Evolutionary conservation across 1,284 basidiomycete genomes (phyloP).

Genomic region (Heterobasidion parviporum): DNA sequence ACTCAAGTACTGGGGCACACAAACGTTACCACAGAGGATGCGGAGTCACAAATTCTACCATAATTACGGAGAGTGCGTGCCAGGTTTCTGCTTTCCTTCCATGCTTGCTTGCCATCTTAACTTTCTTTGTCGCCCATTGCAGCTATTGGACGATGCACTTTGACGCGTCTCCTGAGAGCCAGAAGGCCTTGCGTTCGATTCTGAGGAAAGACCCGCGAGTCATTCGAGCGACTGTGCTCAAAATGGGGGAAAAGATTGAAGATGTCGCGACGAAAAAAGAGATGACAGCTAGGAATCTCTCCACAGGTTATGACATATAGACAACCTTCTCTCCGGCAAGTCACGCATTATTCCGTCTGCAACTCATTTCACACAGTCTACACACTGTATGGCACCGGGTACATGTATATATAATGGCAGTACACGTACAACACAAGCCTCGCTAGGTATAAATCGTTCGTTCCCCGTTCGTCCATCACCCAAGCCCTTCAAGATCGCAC

Average conservation of each 20-base stretch:
- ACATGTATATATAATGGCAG: no score
- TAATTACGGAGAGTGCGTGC: conserved; percentile 69
- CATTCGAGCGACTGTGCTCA: conserved; percentile 76
- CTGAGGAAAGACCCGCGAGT: conserved; percentile 77
- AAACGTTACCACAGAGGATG: conserved; percentile 72
- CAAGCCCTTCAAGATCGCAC: no score
- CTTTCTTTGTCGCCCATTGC: conserved; percentile 3
- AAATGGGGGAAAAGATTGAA: conserved; percentile 68
- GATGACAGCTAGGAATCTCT: background rate
- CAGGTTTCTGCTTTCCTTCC: background rate
- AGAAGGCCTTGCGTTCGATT: conserved; percentile 54
- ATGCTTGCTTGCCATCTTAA: background rate
- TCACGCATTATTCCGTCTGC: no score
- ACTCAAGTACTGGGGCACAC: conserved; percentile 71
- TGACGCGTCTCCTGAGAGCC: conserved; percentile 70
- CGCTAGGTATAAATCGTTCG: no score
- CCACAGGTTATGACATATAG: conserved; percentile 1
- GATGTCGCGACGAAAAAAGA: conserved; percentile 24
- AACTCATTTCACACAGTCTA: no score
- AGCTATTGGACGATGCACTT: conserved; percentile 91
- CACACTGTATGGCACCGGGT: no score
- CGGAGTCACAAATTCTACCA: conserved; percentile 58
- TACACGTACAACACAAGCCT: no score
- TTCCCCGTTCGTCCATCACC: no score
- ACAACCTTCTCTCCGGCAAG: background rate